phyloP scores from a whole-genome alignment of 2,329 filamentous ascomycete species.

The Setomelanomma holmii region DNA sequence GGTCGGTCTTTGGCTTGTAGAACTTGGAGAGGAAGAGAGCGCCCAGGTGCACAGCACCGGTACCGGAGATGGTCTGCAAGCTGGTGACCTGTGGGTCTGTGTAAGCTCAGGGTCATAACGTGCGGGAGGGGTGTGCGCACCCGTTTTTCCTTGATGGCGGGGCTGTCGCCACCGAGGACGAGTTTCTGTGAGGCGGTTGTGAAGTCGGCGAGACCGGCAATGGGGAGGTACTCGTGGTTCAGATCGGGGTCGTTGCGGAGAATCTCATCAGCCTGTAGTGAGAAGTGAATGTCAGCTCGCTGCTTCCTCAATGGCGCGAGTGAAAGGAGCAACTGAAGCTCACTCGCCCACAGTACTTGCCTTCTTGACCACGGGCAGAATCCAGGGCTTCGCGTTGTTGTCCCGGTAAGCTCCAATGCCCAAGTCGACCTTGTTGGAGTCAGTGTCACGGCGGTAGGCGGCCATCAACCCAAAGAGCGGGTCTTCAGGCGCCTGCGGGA shows the following conservation, averaged over 20 bases:
- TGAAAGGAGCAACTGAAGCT: constrained; percentile 3
- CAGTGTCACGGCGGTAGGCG: constrained; percentile 81
- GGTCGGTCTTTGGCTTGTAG: constrained; percentile 71
- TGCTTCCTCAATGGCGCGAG: background rate
- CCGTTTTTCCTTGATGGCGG: constrained; percentile 84
- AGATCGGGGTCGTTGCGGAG: constrained; percentile 86
- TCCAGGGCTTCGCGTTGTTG: constrained; percentile 95
- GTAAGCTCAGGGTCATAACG: constrained; percentile 37
- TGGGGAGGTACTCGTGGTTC: constrained; percentile 98
- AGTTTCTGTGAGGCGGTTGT: constrained; percentile 90
- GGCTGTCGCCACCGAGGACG: constrained; percentile 79
- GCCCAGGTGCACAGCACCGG: constrained; percentile 91
- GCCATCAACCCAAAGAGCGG: constrained; percentile 92
- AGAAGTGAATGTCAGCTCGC: constrained; percentile 27
- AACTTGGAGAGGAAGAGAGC: constrained; percentile 94
- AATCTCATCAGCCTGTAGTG: constrained; percentile 80
- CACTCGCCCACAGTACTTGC: constrained; percentile 57
- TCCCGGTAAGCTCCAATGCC: constrained; percentile 96
- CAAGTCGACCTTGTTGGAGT: constrained; percentile 85
- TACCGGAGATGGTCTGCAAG: constrained; percentile 95
- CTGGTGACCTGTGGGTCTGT: constrained; percentile 64
- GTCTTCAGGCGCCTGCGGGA: constrained; percentile 93
- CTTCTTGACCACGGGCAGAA: constrained; percentile 95
- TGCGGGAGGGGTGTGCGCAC: constrained; percentile 50
- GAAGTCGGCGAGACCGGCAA: constrained; percentile 85